Evolutionary conservation across 257 asterid genomes (phyloP).

Genomic region (Avicennia marina): DNA sequence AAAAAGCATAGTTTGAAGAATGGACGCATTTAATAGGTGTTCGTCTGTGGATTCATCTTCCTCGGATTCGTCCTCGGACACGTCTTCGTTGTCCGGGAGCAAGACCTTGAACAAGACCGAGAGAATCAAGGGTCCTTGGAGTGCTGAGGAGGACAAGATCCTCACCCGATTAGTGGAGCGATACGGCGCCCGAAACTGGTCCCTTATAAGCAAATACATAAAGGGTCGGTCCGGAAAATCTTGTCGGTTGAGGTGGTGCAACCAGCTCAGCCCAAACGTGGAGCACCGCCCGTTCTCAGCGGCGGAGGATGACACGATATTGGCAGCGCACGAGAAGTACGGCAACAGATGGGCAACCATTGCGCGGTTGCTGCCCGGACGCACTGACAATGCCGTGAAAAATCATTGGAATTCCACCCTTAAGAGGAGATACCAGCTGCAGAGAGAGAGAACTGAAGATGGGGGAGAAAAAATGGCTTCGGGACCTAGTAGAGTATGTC

Average conservation of each 20-base stretch:
- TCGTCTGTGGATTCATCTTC: constrained; percentile 44
- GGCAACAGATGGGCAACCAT: constrained; percentile 87
- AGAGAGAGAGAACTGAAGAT: neutral
- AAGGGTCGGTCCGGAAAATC: constrained; percentile 76
- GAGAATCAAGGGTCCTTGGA: constrained; percentile 78
- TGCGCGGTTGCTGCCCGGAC: constrained; percentile 65
- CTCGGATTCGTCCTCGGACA: constrained; percentile 40
- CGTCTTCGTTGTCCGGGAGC: constrained; percentile 30
- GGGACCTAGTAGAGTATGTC: neutral
- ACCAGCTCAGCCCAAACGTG: constrained; percentile 67
- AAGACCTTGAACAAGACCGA: too few species aligned
- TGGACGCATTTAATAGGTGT: constrained; percentile 38
- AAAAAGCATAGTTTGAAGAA: neutral
- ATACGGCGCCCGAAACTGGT: constrained; percentile 69
- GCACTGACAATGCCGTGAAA: constrained; percentile 77
- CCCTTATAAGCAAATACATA: constrained; percentile 62
- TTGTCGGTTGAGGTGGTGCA: constrained; percentile 75
- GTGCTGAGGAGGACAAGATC: constrained; percentile 76
- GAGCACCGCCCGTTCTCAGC: constrained; percentile 73
- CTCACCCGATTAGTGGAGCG: constrained; percentile 63
- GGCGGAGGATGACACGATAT: constrained; percentile 55
- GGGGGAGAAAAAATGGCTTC: constrained; percentile 21
- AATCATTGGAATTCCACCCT: constrained; percentile 80
- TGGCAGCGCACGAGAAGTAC: constrained; percentile 64
- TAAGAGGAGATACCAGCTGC: constrained; percentile 35